Conservation (phyloP, 495 filamentous ascomycete genomes). For the Trichodelitschia bisporula region DNA sequence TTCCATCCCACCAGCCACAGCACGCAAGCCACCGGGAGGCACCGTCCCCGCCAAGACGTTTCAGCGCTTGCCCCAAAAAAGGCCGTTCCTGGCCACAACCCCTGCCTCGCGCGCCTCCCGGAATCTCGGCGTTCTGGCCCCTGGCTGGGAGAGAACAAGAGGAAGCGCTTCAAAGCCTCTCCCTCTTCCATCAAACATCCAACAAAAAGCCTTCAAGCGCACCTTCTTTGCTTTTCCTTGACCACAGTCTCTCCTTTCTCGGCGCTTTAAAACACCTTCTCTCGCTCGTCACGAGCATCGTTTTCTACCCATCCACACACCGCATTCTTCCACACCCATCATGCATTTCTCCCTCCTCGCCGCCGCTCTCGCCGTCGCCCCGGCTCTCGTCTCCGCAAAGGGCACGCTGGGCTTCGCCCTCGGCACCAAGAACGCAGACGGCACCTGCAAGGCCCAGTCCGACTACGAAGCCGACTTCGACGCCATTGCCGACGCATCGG, state of each 20-base stretch:
- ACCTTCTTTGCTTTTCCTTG: neutral
- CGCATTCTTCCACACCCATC: neutral
- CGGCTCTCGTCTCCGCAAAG: slow-evolving; percentile 18
- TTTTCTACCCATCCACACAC: neutral
- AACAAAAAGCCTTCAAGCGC: neutral
- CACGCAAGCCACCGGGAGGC: too few relatives aligned
- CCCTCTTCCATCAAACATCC: too few relatives aligned
- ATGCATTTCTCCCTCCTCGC: slow-evolving; percentile 19
- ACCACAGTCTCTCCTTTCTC: neutral
- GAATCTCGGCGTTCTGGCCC: too few relatives aligned
- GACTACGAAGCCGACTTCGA: slow-evolving; percentile 52
- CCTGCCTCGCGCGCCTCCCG: too few relatives aligned
- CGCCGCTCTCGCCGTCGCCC: slow-evolving; percentile 15
- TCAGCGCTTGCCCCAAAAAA: too few relatives aligned
- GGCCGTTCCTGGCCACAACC: too few relatives aligned
- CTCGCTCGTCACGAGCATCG: neutral
- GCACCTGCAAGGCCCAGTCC: slow-evolving; percentile 32
- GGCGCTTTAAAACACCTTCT: neutral
- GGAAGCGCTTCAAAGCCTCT: too few relatives aligned
- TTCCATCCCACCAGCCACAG: too few relatives aligned
- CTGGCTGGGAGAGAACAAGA: too few relatives aligned
- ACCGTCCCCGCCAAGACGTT: too few relatives aligned
- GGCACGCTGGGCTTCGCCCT: slow-evolving; percentile 29
- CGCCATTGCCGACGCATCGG: slow-evolving; percentile 19
- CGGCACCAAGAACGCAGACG: slow-evolving; percentile 27